Evolutionary conservation across 2,329 filamentous ascomycete species (phyloP).

Genomic region (Botryotinia globosa): DNA sequence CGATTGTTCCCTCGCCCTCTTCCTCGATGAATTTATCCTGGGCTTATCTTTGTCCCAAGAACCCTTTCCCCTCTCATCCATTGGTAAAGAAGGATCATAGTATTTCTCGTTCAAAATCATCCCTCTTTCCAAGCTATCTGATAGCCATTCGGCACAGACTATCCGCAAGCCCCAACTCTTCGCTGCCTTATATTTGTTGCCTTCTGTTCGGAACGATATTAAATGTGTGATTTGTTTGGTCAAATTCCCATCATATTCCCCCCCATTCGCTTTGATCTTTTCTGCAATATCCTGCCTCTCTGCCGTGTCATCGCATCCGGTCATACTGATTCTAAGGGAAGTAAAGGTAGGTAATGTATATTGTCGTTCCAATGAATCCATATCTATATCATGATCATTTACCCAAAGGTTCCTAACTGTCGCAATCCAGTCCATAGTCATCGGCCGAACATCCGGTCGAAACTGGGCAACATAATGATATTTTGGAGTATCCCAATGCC

Average conservation of each 20-base stretch:
- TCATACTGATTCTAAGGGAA: conserved; percentile 62
- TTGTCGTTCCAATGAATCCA: conserved; percentile 63
- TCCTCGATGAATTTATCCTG: conserved; percentile 51
- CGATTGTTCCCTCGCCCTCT: conserved; percentile 55
- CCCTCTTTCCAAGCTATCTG: conserved; percentile 76
- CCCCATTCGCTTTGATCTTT: conserved; percentile 65
- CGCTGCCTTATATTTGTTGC: conserved; percentile 90
- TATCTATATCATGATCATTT: conserved; percentile 70
- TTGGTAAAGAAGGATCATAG: conserved; percentile 73
- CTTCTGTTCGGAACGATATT: conserved; percentile 73
- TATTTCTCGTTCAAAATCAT: conserved; percentile 88
- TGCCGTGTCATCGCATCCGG: conserved; percentile 65
- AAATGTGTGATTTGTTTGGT: conserved; percentile 85
- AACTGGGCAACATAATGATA: conserved; percentile 93
- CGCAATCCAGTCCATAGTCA: conserved; percentile 81
- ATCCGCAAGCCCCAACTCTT: conserved; percentile 75
- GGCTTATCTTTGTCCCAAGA: conserved; percentile 64
- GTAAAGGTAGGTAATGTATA: conserved; percentile 65
- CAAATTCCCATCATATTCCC: conserved; percentile 82
- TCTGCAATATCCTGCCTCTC: conserved; percentile 70
- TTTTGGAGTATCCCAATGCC: conserved; percentile 84
- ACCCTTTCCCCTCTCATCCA: conserved; percentile 69
- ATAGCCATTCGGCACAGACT: conserved; percentile 81
- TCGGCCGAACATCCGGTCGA: conserved; percentile 78
- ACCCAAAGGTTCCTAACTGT: conserved; percentile 79